Evolutionary conservation across 306 rosid genomes (phyloP), one percentile per base, ranked within the genome.

Genomic region (Gleditsia sinensis): DNA sequence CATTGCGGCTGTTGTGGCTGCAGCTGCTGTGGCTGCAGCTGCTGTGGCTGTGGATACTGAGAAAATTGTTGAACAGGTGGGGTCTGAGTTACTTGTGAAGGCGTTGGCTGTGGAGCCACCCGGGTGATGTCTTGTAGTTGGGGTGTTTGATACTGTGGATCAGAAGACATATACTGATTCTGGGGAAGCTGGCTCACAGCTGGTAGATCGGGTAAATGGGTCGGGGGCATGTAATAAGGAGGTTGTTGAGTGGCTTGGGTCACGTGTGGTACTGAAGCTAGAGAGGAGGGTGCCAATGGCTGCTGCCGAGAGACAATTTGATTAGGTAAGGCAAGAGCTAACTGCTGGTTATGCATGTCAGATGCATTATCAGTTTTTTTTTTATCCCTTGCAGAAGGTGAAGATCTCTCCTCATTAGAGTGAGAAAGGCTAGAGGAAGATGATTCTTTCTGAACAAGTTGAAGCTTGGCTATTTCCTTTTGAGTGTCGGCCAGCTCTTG

Each of bases 401-500:
- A 84, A 60, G 88, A 78, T 67, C 86, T 87, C 64, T 90, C 99
- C 85, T 94, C 99, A 42, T 81, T 90, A 59, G 90, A 77, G 37
- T 92, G 96, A 1, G 90, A 78, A 79, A 88, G 96, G 76, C 57
- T 86, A 19, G 93, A 82, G 16, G 93, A 80, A 73, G 91, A 84
- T 72, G 99, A 89, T 66, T 86, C 98, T 68, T 91, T 94, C 79
- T 87, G 98, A 3, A 77, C 90, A 75, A 83, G 92, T 81, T 94
- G 99, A 82, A 90, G 97, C 85, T 95, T 95, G 69, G 98, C 97
- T 60, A 95, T 61, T 72, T 95, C 98, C 80, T 92, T 95, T 78
- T 95, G 98, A 50, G 99, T 82, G 50, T 95, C 99, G 20, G 96
- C 93, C 24, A 95, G 91, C 77, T 95, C 99, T 83, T 95, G 99